These are phyloP conservation scores for Ajuga chamaepitys DNA, from an alignment of 257 asterid species.

Conservation along the genomic window DNA sequence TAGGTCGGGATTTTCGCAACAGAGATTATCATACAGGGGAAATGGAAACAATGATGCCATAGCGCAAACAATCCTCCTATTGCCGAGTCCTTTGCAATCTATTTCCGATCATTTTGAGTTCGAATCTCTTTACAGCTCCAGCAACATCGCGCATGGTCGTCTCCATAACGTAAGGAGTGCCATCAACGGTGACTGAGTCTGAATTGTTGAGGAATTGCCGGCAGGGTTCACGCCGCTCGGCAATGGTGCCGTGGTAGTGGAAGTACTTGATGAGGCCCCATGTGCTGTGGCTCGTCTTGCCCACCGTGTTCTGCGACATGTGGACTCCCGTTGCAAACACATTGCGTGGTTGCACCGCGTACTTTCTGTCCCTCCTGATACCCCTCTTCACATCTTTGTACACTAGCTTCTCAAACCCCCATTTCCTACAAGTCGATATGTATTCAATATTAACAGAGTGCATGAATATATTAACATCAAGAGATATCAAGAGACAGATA, in stretches of 20 bases:
- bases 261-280: slow-evolving; percentile 58
- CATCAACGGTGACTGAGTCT: slow-evolving; percentile 24
- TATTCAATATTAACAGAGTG: neutral
- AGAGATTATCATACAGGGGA: too few species aligned
- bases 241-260: slow-evolving; percentile 78
- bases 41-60: too few species aligned
- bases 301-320: slow-evolving; percentile 61
- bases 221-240: slow-evolving; percentile 66
- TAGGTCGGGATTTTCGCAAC: too few species aligned
- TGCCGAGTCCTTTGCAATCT: slow-evolving; percentile 49
- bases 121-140: slow-evolving; percentile 64
- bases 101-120: slow-evolving; percentile 58
- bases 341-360: slow-evolving; percentile 69
- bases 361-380: slow-evolving; percentile 57
- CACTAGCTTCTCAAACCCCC: slow-evolving; percentile 90
- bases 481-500: too few species aligned
- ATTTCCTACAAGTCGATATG: slow-evolving; percentile 36
- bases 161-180: slow-evolving; percentile 46
- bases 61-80: slow-evolving; percentile 12
- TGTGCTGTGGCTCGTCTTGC: slow-evolving; percentile 62
- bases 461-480: too few species aligned
- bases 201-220: slow-evolving; percentile 40
- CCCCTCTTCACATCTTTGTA: slow-evolving; percentile 62
- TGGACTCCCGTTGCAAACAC: slow-evolving; percentile 81
- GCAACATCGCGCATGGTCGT: slow-evolving; percentile 51